Evolutionary conservation across 148 eudicot genomes (phyloP), one percentile per base, ranked within the genome.

Genomic region (Vaccinium corymbosum): DNA sequence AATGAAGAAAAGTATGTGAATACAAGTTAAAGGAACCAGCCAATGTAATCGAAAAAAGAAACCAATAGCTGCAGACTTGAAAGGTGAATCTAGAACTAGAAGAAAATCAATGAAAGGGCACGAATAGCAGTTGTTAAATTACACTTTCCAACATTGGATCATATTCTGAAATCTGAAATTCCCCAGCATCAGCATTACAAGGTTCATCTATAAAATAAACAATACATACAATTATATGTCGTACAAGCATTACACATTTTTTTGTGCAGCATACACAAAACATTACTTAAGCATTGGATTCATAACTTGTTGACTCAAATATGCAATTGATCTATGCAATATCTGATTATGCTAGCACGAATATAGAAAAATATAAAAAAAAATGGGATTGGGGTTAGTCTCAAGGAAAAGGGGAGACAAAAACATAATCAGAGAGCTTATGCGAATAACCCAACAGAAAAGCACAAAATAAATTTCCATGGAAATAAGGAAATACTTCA

Each of bases 211-310:
- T 50, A 76, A 48, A 32, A 17, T 20, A 25, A 20, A 19, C 22
- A 22, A 78, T 51, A 52, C 14, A 16, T 11, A 57, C 52, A 38
- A 8, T 62, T 12, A 66, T 38, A 38, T 38, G 72, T 13, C 19
- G 6, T 2, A 81, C 83, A 81, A 48, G 76, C 25, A 66, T 25
- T 38, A 71, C 15, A 25, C 19, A 49, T 32, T 49, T 51, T 7
- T 48, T 48, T 62, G 22, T 42, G 79, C 56, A 76, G 29, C 56
- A 76, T 88, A 19, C n/a, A 13, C 8, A 19, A 46, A 75, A 19
- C 22, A 75, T 46, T 42, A 42, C 53, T 46, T 16, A 32, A 32
- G 46, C 17, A 1, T 46, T 49, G 16, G 19, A 11, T 66, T 66
- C 12, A 8, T 25, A 11, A 13, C n/a, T 75, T 46, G 52, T 16